Conservation (phyloP, 345 rosid species). For the Reutealis trisperma region DNA sequence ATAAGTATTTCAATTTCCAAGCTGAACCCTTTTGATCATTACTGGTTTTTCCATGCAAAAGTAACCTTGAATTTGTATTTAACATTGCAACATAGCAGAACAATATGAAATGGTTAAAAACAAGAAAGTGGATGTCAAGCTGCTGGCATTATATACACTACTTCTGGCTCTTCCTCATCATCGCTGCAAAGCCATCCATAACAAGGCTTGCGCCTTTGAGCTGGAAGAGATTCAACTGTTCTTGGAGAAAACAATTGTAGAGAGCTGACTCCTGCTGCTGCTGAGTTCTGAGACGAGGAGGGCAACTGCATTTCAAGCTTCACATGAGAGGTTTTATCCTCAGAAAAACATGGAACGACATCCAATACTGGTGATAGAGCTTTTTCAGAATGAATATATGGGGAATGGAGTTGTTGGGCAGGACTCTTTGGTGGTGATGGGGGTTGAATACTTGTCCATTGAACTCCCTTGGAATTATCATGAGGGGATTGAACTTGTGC, state of each 20-base stretch:
- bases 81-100: too few species aligned
- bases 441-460: not conserved
- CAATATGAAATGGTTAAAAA: too few species aligned
- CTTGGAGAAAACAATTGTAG: not conserved
- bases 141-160: not conserved
- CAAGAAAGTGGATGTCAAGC: not conserved
- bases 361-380: not conserved
- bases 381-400: not conserved
- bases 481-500: not conserved
- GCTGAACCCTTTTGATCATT: too few species aligned
- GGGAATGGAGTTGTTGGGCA: not conserved
- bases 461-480: not conserved
- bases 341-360: not conserved
- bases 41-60: too few species aligned
- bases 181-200: conserved; percentile 32
- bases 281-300: not conserved
- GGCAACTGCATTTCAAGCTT: not conserved
- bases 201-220: conserved; percentile 12
- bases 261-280: conserved; percentile 1
- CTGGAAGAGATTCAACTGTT: not conserved
- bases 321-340: conserved; percentile 4
- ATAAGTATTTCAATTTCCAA: too few species aligned
- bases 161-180: conserved; percentile 19
- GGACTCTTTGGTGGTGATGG: not conserved
- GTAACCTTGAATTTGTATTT: too few species aligned